Conservation (phyloP, 345 rosid species). For the Theobroma cacao region DNA sequence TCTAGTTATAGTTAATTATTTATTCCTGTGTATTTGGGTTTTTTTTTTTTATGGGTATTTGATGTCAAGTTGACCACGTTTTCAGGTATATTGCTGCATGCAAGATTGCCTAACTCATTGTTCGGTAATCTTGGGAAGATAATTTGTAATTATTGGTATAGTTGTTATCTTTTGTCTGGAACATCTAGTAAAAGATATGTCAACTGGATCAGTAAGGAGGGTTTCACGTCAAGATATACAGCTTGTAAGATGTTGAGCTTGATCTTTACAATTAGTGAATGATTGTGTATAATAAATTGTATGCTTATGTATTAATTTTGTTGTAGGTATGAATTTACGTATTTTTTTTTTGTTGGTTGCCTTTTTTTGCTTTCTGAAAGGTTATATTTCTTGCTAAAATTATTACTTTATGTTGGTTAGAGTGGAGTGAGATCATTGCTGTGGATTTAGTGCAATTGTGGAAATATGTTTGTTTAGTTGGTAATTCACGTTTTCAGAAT, state of each 20-base stretch:
- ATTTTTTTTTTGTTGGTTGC: neutral
- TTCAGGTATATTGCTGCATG: constrained; percentile 4
- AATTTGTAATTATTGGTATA: neutral
- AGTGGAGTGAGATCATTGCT: neutral
- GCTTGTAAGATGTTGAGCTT: constrained; percentile 50
- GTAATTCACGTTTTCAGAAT: neutral
- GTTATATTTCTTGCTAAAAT: neutral
- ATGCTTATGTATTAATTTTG: neutral
- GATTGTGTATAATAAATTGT: neutral
- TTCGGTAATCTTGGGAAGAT: neutral
- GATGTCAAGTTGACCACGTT: neutral
- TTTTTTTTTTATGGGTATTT: too few relatives aligned
- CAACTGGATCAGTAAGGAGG: constrained; percentile 70
- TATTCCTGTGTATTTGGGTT: neutral
- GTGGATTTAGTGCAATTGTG: neutral
- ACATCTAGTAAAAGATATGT: constrained; percentile 41
- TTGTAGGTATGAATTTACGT: neutral
- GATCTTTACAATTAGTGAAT: neutral
- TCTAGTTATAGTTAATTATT: neutral
- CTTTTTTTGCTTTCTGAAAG: neutral
- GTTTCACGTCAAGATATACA: constrained; percentile 90
- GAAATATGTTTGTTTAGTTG: neutral
- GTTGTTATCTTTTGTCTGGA: constrained; percentile 1
- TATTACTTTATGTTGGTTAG: neutral
- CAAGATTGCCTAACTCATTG: neutral